These are phyloP conservation scores for Parathielavia hyrcaniae DNA, from an alignment of 495 filamentous ascomycete genomes.

Conservation along the genomic window DNA sequence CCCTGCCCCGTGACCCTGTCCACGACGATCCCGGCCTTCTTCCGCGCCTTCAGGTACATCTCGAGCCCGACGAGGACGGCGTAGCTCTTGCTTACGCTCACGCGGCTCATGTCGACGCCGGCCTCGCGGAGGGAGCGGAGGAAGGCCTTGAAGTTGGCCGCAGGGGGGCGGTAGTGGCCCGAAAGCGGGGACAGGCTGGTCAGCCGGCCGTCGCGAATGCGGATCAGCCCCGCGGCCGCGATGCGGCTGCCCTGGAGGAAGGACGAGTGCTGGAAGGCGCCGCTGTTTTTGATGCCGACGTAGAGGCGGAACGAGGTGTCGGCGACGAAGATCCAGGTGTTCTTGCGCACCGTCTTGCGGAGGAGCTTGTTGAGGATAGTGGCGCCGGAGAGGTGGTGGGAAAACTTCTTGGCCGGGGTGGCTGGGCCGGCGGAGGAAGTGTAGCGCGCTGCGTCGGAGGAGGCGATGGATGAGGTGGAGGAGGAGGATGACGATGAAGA, in stretches of 20 bases:
- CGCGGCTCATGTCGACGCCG: slow-evolving; percentile 71
- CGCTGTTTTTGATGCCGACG: slow-evolving; percentile 82
- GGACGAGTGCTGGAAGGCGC: slow-evolving; percentile 83
- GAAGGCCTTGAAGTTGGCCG: slow-evolving; percentile 72
- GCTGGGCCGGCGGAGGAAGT: slow-evolving; percentile 34
- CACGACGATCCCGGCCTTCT: slow-evolving; percentile 49
- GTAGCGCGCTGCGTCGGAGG: neutral
- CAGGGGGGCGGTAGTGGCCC: slow-evolving; percentile 83
- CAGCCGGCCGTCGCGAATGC: slow-evolving; percentile 71
- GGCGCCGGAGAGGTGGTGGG: slow-evolving; percentile 56
- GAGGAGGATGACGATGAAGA: slow-evolving; percentile 10
- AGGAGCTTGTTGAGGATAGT: slow-evolving; percentile 67
- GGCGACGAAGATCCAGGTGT: slow-evolving; percentile 87
- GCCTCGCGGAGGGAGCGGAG: slow-evolving; percentile 62
- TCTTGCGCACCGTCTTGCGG: slow-evolving; percentile 62
- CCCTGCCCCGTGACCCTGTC: slow-evolving; percentile 39
- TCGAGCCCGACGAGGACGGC: slow-evolving; percentile 78
- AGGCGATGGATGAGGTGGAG: neutral
- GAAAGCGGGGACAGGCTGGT: slow-evolving; percentile 51
- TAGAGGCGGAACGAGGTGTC: slow-evolving; percentile 85
- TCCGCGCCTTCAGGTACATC: slow-evolving; percentile 59
- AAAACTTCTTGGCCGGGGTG: slow-evolving; percentile 54
- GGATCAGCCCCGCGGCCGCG: slow-evolving; percentile 76
- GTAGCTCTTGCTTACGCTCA: slow-evolving; percentile 74
- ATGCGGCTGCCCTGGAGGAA: slow-evolving; percentile 80